Conservation (phyloP, 1,284 basidiomycete species). For the Cryptococcus sp. region DNA sequence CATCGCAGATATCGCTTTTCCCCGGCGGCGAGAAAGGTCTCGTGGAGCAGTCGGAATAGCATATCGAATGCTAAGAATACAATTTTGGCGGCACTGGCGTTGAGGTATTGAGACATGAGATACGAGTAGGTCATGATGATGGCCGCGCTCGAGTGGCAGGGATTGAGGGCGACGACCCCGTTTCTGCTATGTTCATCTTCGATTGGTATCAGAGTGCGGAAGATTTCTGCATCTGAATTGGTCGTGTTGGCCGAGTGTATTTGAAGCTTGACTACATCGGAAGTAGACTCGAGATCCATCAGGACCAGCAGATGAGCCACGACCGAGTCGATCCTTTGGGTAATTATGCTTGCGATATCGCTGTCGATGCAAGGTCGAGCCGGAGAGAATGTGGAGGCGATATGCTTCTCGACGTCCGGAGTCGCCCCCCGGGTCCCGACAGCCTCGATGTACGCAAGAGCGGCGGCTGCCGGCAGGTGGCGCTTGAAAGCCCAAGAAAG, state of each 20-base stretch:
- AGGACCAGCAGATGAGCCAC: conserved; percentile 10
- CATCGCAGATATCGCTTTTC: conserved; percentile 72
- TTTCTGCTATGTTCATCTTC: not conserved
- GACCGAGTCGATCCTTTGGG: conserved; percentile 5
- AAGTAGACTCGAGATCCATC: conserved; percentile 4
- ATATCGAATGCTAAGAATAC: conserved; percentile 73
- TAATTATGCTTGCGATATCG: not conserved
- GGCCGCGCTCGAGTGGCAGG: conserved; percentile 1
- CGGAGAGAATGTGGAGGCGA: not conserved
- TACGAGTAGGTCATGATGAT: conserved; percentile 10
- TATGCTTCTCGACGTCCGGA: not conserved
- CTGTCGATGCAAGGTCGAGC: conserved; percentile 1
- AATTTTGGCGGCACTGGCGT: conserved; percentile 46
- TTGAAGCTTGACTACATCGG: not conserved
- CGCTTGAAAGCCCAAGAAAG: conserved; percentile 8
- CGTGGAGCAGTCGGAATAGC: conserved; percentile 64
- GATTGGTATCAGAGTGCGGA: conserved; percentile 7
- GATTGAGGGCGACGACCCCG: conserved; percentile 4
- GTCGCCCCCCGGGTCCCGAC: not conserved
- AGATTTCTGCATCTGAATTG: not conserved
- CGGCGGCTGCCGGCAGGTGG: conserved; percentile 22
- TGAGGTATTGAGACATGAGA: conserved; percentile 6
- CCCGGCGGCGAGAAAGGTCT: conserved; percentile 76
- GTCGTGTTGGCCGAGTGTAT: not conserved
- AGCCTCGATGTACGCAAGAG: conserved; percentile 7